Evolutionary conservation across 257 asterid genomes (phyloP), one percentile per base, ranked within the genome.

Genomic region (Scutellaria minor): DNA sequence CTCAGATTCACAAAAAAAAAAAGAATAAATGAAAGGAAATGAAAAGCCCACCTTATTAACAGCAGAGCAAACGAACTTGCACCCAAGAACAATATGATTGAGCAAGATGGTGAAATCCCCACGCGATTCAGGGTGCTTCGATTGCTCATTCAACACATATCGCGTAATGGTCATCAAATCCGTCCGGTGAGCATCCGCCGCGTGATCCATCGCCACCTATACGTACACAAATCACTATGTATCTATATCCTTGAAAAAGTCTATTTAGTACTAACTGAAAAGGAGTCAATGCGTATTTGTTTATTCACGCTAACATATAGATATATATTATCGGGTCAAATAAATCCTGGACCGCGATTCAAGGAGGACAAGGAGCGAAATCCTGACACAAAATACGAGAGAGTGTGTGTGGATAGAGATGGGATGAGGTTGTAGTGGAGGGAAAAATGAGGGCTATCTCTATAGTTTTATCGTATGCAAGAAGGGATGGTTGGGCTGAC

Each of bases 151-250:
- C 89, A 93, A 75, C 79, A 93, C 98, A 47, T 52, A 83, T 64
- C 98, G 82, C 0, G 96, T 93, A 14, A 93, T 91, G 57, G 98
- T 93, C 97, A 93, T 93, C 97, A 93, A 89, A 85, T 93, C 97
- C 24, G 98, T 91, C 78, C 97, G 84, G 60, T 87, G 75, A 0
- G 96, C 96, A 68, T 91, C 97, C 65, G 96, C 96, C 65, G 80
- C 87, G 84, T 93, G 96, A 89, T 93, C 98, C 98, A 93, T 93
- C 64, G 71, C 76, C 66, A 47, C 54, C 69, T 44, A 68, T 65
- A 57, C 79, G 69, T 45, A 53, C 74, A 42, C 51, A 54, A 12
- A 53, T 20, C 9, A 6, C 14, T n/a, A 52, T 74, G 59, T 66
- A 50, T 55, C 14, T 75, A 66, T 31, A 45, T 59, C 22, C 41